Base-by-base conservation (phyloP, 139 green algal species). In the Coelastrella sp. region DNA sequence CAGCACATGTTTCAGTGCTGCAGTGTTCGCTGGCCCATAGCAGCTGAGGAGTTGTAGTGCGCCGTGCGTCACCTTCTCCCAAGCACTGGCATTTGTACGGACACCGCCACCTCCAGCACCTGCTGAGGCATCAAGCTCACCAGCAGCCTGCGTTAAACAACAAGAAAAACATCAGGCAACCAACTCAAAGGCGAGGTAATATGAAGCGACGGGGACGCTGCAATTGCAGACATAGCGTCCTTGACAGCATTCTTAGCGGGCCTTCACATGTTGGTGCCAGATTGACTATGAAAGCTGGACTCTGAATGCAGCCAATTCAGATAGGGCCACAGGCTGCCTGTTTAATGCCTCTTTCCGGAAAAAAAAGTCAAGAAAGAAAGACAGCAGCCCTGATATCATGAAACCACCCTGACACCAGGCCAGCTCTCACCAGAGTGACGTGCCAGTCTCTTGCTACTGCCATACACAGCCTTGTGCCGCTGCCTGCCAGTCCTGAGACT, bases 61-160 rank as follows among this genome's bases (percentile, higher is more conserved):
- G 0, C 84, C 84, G 35, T 80, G 17, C 20, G 60, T 72, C 6
- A 81, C 22, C 25, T 81, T 80, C n/a, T 88, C 66, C 84, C 84
- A 88, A 8, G 84, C 84, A 56, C 56, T 88, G 49, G 68, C 66
- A 19, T 59, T 57, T 59, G 78, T 66, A 6, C 25, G 22, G 6
- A 66, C 68, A 19, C 84, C 80, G 4, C 19, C 81, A 70, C 35
- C 79, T 59, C 58, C 72, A n/a, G 58, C 73, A 61, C n/a, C 56
- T 22, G 85, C 85, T 35, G 75, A 59, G 12, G 59, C 74, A 66
- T 90, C 75, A 63, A 78, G 73, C n/a, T 90, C 74, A 10, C 84
- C 68, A 58, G 68, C 56, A 57, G 68, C 68, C 84, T 58, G 68
- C 14, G 49, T n/a, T 25, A 20, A 27, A 19, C 68, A 76, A 76